phyloP scores from a whole-genome alignment of 768 basidiomycete genomes.

The Kwoniella botswanensis region DNA sequence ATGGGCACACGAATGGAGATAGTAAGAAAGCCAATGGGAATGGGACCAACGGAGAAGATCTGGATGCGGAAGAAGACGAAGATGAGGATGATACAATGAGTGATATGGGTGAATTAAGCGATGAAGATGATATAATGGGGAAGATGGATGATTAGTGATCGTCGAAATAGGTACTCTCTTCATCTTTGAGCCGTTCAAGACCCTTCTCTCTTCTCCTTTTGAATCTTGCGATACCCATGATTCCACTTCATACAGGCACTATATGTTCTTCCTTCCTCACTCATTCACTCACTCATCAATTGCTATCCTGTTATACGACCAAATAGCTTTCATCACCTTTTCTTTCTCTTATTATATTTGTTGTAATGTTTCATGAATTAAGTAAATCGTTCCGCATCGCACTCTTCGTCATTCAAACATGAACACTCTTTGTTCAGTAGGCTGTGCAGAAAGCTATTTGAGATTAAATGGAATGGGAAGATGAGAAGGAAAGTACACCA shows the following conservation, averaged over 20 bases:
- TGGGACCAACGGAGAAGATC: constrained; percentile 25
- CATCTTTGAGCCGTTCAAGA: not conserved
- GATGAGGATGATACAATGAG: constrained; percentile 60
- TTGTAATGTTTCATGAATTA: not conserved
- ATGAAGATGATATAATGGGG: constrained; percentile 55
- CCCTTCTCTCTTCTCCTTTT: not conserved
- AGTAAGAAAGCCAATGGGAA: constrained; percentile 18
- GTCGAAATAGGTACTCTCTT: not conserved
- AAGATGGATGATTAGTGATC: constrained; percentile 52
- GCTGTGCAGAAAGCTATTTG: not conserved
- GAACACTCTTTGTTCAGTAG: not conserved
- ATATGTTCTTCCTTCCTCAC: not conserved
- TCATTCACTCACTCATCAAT: not conserved
- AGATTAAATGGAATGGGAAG: too few species aligned
- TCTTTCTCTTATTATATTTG: not conserved
- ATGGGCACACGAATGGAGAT: constrained; percentile 4
- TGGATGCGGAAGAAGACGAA: constrained; percentile 65
- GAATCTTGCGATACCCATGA: not conserved
- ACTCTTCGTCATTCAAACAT: too few species aligned
- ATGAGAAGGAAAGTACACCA: too few species aligned
- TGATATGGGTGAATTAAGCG: constrained; percentile 57
- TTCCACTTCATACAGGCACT: not conserved
- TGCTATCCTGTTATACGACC: not conserved
- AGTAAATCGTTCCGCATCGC: not conserved
- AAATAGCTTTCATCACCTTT: not conserved